These are phyloP conservation scores for Ambrosia trifida DNA, from an alignment of 129 eudicot species.

Conservation along the genomic window DNA sequence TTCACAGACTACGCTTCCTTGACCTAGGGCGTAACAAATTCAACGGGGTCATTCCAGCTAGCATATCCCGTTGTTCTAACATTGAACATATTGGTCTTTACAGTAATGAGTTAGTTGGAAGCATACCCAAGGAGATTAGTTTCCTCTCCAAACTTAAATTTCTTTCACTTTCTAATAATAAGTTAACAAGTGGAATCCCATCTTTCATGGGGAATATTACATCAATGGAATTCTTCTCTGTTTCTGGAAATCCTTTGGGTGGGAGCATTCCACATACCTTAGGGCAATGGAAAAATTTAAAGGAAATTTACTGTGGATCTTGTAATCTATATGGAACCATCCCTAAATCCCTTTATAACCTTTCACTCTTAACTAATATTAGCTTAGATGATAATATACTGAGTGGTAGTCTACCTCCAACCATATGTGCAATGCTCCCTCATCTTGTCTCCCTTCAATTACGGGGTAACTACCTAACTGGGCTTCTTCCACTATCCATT, in stretches of 20 bases:
- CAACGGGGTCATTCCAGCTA: neutral
- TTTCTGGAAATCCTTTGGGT: neutral
- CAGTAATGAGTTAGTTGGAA: neutral
- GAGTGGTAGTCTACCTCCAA: neutral
- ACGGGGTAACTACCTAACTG: neutral
- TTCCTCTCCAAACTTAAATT: neutral
- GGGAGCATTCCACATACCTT: constrained; percentile 11
- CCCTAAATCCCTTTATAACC: neutral
- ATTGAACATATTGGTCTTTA: neutral
- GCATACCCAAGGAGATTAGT: constrained; percentile 1
- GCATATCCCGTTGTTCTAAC: neutral
- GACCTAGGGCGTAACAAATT: neutral
- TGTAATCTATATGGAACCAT: neutral
- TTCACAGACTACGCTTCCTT: constrained; percentile 3
- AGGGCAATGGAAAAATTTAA: neutral
- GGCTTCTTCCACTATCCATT: neutral
- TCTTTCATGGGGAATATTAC: constrained; percentile 14
- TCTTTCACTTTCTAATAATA: neutral
- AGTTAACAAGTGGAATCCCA: constrained; percentile 16
- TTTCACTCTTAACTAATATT: neutral
- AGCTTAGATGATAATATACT: neutral
- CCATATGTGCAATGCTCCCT: neutral
- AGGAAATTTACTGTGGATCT: neutral
- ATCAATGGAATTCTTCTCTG: neutral
- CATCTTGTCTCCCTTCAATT: neutral